Evolutionary conservation across 1,284 basidiomycete species (phyloP).

Genomic region (Malassezia yamatoensis): DNA sequence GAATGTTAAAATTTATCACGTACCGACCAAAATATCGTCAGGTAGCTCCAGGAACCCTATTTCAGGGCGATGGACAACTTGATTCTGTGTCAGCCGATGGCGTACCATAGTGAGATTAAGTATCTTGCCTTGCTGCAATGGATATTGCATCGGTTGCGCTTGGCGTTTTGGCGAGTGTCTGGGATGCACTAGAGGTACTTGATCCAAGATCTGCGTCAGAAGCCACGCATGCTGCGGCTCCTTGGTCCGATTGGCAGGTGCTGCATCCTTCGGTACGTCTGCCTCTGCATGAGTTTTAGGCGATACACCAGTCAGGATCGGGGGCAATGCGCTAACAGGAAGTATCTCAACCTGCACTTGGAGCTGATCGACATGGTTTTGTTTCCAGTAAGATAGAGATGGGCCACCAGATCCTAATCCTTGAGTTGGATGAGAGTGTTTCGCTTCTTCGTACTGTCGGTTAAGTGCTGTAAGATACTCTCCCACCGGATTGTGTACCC

Average conservation of each 20-base stretch:
- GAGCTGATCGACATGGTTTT: neutral
- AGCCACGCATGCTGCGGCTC: conserved; percentile 29
- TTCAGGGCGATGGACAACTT: conserved; percentile 26
- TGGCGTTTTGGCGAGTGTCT: conserved; percentile 23
- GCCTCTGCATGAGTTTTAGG: neutral
- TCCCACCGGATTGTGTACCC: conserved; percentile 31
- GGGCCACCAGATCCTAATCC: conserved; percentile 13
- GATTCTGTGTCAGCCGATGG: conserved; percentile 16
- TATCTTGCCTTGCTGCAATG: conserved; percentile 10
- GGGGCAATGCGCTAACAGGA: conserved; percentile 23
- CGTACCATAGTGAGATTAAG: conserved; percentile 11
- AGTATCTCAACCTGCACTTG: conserved; percentile 21
- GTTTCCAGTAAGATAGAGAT: conserved; percentile 18
- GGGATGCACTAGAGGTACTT: conserved; percentile 41
- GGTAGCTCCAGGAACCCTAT: conserved; percentile 40
- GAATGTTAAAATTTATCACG: neutral
- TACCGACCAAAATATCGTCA: conserved; percentile 3
- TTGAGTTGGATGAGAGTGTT: neutral
- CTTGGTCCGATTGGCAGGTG: neutral
- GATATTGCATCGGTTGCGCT: conserved; percentile 9
- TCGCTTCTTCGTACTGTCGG: conserved; percentile 17
- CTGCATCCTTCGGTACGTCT: conserved; percentile 3
- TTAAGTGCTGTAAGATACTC: conserved; percentile 33
- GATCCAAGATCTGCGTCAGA: conserved; percentile 29
- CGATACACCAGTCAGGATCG: neutral